A percentile compares a stretch with the other conserved stretches of the same genome.
Conservation (phyloP, 495 filamentous ascomycete species). For the Penicillium canescens region DNA sequence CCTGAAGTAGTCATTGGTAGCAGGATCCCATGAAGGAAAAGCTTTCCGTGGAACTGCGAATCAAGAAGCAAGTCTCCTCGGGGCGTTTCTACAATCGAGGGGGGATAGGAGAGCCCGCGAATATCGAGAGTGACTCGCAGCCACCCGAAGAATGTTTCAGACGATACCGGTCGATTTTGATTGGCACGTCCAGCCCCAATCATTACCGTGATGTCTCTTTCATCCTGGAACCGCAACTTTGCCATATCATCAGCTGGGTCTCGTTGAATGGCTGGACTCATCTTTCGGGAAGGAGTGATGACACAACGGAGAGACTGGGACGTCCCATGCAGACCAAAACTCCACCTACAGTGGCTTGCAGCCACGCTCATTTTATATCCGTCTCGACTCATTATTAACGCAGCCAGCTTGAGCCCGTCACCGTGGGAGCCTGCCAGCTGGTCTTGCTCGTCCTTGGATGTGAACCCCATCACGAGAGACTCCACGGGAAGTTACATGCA, state of each 20-base stretch:
- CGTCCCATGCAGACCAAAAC: slow-evolving; percentile 8
- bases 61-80: slow-evolving; percentile 20
- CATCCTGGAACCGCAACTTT: slow-evolving; percentile 7
- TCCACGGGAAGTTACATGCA: slow-evolving; percentile 8
- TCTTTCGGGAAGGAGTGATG: neutral
- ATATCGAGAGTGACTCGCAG: slow-evolving; percentile 20
- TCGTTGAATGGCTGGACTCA: neutral
- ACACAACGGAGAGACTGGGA: neutral
- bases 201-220: slow-evolving; percentile 22
- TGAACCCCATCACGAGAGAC: slow-evolving; percentile 6
- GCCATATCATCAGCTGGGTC: slow-evolving; percentile 5
- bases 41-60: slow-evolving; percentile 8
- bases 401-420: slow-evolving; percentile 31
- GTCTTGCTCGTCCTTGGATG: neutral
- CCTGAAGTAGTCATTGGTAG: slow-evolving; percentile 4
- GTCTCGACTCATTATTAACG: slow-evolving; percentile 20
- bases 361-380: slow-evolving; percentile 18
- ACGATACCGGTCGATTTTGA: slow-evolving; percentile 3
- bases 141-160: slow-evolving; percentile 16
- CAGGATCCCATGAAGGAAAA: slow-evolving; percentile 22
- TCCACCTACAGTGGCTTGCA: slow-evolving; percentile 18
- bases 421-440: slow-evolving; percentile 20
- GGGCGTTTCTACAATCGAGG: slow-evolving; percentile 17
- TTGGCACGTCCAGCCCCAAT: slow-evolving; percentile 11
- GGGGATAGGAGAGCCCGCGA: slow-evolving; percentile 7